Percentiles rank a stretch among this genome's conserved stretches.
Evolutionary conservation across 78 protist genomes (phyloP).

Genomic region (Emiliania huxleyi): DNA sequence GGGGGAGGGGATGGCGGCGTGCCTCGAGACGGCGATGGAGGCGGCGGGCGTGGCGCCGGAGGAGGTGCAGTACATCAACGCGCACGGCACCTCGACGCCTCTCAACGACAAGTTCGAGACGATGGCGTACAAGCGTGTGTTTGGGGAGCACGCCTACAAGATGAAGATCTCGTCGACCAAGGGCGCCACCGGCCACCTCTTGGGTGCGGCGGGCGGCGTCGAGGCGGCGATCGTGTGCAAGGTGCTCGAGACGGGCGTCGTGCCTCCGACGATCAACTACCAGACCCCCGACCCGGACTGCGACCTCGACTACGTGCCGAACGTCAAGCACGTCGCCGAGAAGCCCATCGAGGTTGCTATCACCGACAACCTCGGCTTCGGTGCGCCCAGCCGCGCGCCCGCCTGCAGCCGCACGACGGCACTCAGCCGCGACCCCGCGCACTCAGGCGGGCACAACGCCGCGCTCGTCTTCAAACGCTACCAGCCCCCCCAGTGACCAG

Average conservation of each 20-base stretch:
- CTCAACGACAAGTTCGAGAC: constrained; percentile 37
- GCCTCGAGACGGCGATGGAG: neutral
- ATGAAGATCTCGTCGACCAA: constrained; percentile 19
- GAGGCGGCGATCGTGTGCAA: constrained; percentile 33
- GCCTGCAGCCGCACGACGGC: neutral
- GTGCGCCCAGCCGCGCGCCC: neutral
- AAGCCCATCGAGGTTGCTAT: neutral
- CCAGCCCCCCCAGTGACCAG: neutral
- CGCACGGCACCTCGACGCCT: constrained; percentile 43
- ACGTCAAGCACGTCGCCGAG: neutral
- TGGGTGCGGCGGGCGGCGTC: constrained; percentile 33
- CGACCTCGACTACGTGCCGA: neutral
- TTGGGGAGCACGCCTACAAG: neutral
- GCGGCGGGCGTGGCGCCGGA: neutral
- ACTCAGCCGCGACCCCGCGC: no score
- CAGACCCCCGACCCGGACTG: neutral
- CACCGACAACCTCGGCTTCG: constrained; percentile 29
- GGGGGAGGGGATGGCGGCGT: neutral
- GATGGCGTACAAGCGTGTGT: constrained; percentile 24
- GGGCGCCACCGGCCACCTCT: constrained; percentile 12
- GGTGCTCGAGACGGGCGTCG: neutral
- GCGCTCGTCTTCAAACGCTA: constrained; percentile 14
- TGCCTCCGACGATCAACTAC: neutral
- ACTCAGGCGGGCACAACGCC: neutral
- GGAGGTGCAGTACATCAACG: constrained; percentile 17